Base-by-base conservation (phyloP, 2,329 filamentous ascomycete species). In the Botrytis deweyae region DNA sequence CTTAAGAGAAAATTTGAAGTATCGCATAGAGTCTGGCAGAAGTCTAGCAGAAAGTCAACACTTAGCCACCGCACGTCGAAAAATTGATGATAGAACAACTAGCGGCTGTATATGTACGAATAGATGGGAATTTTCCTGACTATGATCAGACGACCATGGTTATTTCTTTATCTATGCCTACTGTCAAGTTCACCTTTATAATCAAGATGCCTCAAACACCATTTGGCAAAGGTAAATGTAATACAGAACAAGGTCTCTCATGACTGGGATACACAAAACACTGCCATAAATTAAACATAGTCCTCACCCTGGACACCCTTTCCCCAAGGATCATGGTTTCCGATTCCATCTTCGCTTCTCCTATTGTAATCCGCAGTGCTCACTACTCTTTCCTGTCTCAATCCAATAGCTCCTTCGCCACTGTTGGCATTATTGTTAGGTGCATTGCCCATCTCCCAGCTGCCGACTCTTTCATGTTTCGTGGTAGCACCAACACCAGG, bases 391-490 rank as follows among this genome's bases (percentile, higher is more conserved):
- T 73, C 69, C 16, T 22, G 36, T 44, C 78, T 78, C 74, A 76
- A 76, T 42, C 75, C 75, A 29, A 76, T 55, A 36, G 76, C 58
- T 55, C 76, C 78, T 75, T 78, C 78, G 59, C 78, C 76, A 58
- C 79, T 44, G 62, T 75, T 76, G 14, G 33, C 25, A 64, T 74
- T 72, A 29, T 68, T 72, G 16, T 62, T 66, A 61, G 22, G n/a
- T 9, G 46, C 12, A 29, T 80, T 76, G 33, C 73, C 75, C 77
- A 82, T 64, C 66, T 82, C 81, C 80, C 81, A 82, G 59, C 79
- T 81, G 9, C 81, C 80, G 6, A 81, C 77, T 58, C 80, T 74
- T 75, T 81, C 81, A 72, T 81, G 80, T 33, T 76, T 71, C 0
- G 78, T 72, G 14, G 36, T 76, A 25, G 76, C 78, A 12, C 76